phyloP scores from a whole-genome alignment of 345 rosid genomes.

The Lepidium didymum region DNA sequence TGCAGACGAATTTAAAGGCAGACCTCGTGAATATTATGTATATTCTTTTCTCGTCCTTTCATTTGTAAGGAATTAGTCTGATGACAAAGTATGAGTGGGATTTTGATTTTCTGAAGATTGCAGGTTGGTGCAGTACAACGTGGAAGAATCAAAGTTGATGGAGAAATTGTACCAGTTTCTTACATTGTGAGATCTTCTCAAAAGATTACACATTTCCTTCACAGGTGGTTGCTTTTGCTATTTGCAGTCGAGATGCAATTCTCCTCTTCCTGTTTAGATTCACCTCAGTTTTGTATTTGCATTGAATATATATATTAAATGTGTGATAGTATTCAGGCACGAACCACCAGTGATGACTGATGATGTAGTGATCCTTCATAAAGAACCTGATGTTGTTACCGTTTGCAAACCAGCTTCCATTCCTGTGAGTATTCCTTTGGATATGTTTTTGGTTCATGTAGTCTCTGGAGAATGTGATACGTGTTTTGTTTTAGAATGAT shows the following conservation, averaged over 20 bases:
- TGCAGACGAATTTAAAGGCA: constrained; percentile 79
- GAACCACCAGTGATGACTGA: constrained; percentile 77
- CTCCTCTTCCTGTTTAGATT: not conserved
- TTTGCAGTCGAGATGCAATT: not conserved
- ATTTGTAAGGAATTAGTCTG: not conserved
- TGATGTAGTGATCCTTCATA: constrained; percentile 51
- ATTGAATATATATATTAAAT: constrained; percentile 11
- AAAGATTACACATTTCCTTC: constrained; percentile 86
- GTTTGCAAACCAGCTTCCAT: constrained; percentile 80
- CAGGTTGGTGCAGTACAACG: constrained; percentile 77
- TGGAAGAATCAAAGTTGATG: constrained; percentile 87
- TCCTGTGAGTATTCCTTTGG: constrained; percentile 50
- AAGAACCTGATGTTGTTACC: constrained; percentile 69
- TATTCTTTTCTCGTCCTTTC: not conserved
- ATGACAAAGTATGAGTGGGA: not conserved
- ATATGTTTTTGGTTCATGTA: not conserved
- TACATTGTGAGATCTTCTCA: constrained; percentile 65
- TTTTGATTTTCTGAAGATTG: constrained; percentile 3
- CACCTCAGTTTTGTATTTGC: not conserved
- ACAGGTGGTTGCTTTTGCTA: constrained; percentile 41
- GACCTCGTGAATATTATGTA: constrained; percentile 84
- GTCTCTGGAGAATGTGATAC: not conserved
- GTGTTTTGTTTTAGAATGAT: not conserved
- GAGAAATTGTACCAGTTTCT: constrained; percentile 61
- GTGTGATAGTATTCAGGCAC: constrained; percentile 58